Percentiles rank a stretch among this genome's conserved stretches.
Evolutionary conservation across 345 rosid genomes (phyloP).

Genomic region (Excoecaria agallocha): DNA sequence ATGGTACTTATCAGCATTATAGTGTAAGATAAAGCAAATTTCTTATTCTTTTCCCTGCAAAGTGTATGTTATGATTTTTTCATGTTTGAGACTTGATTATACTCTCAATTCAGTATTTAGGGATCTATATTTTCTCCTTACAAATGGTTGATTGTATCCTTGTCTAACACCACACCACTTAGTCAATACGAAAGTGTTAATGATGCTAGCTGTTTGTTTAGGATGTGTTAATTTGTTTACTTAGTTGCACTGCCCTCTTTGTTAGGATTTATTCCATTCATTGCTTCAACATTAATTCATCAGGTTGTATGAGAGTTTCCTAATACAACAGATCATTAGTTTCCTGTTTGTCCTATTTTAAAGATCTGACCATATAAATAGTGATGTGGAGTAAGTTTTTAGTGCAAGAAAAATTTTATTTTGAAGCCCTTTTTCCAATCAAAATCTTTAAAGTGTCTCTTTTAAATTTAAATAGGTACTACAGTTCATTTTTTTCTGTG

Average conservation of each 20-base stretch:
- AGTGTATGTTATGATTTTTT: neutral
- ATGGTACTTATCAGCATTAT: slow-evolving; percentile 74
- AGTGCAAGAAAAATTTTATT: neutral
- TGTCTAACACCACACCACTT: neutral
- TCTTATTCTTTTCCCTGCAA: neutral
- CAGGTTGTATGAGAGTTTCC: neutral
- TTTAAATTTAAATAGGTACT: neutral
- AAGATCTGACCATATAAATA: neutral
- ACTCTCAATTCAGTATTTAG: neutral
- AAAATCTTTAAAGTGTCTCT: neutral
- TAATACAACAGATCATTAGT: neutral
- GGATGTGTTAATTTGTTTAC: neutral
- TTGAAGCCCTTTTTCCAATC: neutral
- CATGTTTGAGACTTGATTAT: neutral
- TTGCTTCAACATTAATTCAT: neutral
- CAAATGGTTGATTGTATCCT: neutral
- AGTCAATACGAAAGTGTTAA: neutral
- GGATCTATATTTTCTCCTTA: neutral
- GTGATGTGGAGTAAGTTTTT: neutral
- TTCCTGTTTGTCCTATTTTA: neutral
- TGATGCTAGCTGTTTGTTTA: neutral
- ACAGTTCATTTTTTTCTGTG: neutral
- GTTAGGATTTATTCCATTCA: neutral
- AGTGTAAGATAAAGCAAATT: slow-evolving; percentile 45
- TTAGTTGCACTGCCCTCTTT: neutral